phyloP scores from a whole-genome alignment of 192 early-diverging fungal genomes.

The Gonapodya prolifera region DNA sequence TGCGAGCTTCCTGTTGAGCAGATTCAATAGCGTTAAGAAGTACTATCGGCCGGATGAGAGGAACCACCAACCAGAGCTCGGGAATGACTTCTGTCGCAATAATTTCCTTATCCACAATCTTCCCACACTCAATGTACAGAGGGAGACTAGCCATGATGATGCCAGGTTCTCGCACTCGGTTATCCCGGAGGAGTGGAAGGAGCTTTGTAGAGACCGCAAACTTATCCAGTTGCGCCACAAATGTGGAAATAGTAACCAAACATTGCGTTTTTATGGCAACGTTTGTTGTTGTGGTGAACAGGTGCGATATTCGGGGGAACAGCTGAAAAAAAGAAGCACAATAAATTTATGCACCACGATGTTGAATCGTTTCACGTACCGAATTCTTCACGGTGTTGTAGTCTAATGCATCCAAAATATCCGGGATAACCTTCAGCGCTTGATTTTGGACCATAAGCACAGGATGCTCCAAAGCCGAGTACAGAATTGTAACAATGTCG shows the following conservation, averaged over 20 bases:
- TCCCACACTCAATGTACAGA: slow-evolving; percentile 68
- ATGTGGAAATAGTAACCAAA: slow-evolving; percentile 51
- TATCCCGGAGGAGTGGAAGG: slow-evolving; percentile 61
- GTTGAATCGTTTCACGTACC: neutral
- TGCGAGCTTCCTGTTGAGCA: slow-evolving; percentile 21
- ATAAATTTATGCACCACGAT: neutral
- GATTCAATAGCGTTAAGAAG: neutral
- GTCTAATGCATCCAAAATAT: slow-evolving; percentile 8
- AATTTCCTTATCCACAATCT: slow-evolving; percentile 53
- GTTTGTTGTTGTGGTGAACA: neutral
- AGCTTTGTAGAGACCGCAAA: slow-evolving; percentile 33
- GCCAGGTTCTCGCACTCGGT: slow-evolving; percentile 61
- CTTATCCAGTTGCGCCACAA: slow-evolving; percentile 56
- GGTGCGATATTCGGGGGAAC: neutral
- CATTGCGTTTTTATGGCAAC: neutral
- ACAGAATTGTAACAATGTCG: slow-evolving; percentile 63
- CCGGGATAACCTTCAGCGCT: slow-evolving; percentile 13
- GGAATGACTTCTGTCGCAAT: slow-evolving; percentile 66
- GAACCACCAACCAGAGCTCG: slow-evolving; percentile 44
- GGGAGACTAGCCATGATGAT: slow-evolving; percentile 65
- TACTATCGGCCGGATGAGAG: neutral
- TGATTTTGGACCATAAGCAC: slow-evolving; percentile 40
- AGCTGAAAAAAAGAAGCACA: neutral
- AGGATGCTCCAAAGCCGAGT: slow-evolving; percentile 44
- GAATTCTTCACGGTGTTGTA: slow-evolving; percentile 8